These are phyloP conservation scores for Crucibulum laeve DNA, from an alignment of 768 basidiomycete species.

Conservation along the genomic window DNA sequence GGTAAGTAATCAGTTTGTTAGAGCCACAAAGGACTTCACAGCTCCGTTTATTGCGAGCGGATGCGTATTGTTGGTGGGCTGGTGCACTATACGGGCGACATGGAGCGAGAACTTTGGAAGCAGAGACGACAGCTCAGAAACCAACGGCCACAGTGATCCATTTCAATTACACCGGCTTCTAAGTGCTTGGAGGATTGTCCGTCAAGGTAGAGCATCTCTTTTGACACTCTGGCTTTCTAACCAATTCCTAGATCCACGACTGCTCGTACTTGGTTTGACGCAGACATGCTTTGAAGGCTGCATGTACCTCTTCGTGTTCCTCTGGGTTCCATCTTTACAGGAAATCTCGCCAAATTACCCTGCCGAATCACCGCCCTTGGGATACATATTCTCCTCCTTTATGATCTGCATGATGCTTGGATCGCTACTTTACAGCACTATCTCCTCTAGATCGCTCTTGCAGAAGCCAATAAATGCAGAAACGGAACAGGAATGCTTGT, in stretches of 20 bases:
- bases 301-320: constrained; percentile 83
- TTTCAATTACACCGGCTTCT: constrained; percentile 51
- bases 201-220: constrained; percentile 30
- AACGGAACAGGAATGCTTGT: constrained; percentile 24
- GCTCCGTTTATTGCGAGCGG: constrained; percentile 69
- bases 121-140: constrained; percentile 21
- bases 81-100: constrained; percentile 47
- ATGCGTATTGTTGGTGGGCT: constrained; percentile 45
- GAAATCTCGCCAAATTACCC: constrained; percentile 38
- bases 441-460: constrained; percentile 32
- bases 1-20: constrained; percentile 61
- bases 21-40: constrained; percentile 42
- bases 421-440: constrained; percentile 60
- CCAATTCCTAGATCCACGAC: constrained; percentile 42
- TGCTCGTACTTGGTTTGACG: constrained; percentile 63
- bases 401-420: constrained; percentile 85
- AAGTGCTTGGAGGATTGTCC: constrained; percentile 55
- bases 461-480: constrained; percentile 3
- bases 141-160: constrained; percentile 23
- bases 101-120: constrained; percentile 75
- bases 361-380: constrained; percentile 50
- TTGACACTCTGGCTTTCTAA: neutral
- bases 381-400: constrained; percentile 77
- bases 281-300: constrained; percentile 84
- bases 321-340: constrained; percentile 77